Base-by-base conservation (phyloP, 352 stramenopile species). In the Nothophytophthora sp. region DNA sequence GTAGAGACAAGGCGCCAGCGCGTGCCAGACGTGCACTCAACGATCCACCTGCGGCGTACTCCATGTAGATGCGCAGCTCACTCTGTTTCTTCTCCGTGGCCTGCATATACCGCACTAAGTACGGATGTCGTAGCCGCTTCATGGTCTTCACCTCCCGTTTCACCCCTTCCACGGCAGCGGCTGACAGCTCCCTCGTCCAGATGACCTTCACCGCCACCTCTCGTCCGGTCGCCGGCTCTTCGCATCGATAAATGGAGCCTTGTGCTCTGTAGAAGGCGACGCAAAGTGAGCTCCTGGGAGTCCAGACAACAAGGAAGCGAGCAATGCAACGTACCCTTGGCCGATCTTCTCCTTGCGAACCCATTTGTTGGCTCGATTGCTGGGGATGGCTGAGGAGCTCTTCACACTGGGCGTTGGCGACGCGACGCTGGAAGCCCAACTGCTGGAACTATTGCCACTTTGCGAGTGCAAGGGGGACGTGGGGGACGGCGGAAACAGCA, bases 21-120 rank as follows among this genome's bases (percentile, higher is more conserved):
- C 70, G 55, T 12, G 82, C 73, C 67, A 97, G 34, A 35, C 61
- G 55, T 1, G 58, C 53, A 38, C 81, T 83, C 3, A 98, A 50
- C 3, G 82, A 91, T 1, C 91, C 91, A 9, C 83, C 88, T 0
- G 83, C 56, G 15, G 95, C 89, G 50, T 81, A 96, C 43, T 98
- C 90, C 71, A 92, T 92, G 42, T 89, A 92, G 38, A 97, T 96
- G 16, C 73, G 73, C 22, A 90, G 57, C 20, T 79, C 55, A 36
- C 68, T 75, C 22, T 67, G 34, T 33, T 81, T 80, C 20, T 85
- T 86, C 46, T 89, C 73, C 0, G 69, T 83, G 0, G 76, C 76
- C 42, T 79, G 76, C 50, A 73, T 60, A 62, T 89, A 90, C 19
- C 70, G 60, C n/a, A 92, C 78, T n/a, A 92, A 53, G 32, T 88